Conservation (phyloP, 768 basidiomycete species). For the Suillus paluster region DNA sequence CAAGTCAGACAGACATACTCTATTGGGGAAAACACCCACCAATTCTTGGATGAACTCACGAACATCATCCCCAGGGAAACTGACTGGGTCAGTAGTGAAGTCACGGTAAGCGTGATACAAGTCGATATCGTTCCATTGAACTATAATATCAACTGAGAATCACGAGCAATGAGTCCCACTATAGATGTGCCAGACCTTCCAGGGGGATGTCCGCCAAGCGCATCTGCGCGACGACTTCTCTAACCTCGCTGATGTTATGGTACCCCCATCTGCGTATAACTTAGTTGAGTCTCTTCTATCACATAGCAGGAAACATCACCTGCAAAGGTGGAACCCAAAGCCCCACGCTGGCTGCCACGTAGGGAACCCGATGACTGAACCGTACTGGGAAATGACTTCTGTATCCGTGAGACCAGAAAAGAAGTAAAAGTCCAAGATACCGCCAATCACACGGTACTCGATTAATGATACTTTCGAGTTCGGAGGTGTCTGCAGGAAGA, state of each 20-base stretch:
- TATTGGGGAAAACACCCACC: slow-evolving; percentile 40
- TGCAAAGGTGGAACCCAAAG: slow-evolving; percentile 79
- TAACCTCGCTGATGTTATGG: slow-evolving; percentile 56
- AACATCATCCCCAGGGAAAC: slow-evolving; percentile 60
- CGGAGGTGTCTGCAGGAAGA: slow-evolving; percentile 65
- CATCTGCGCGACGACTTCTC: slow-evolving; percentile 58
- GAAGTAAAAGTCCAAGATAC: slow-evolving; percentile 82
- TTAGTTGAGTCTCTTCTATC: slow-evolving; percentile 9
- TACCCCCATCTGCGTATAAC: slow-evolving; percentile 49
- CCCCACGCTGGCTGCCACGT: slow-evolving; percentile 76
- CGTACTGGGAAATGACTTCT: slow-evolving; percentile 72
- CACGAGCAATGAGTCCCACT: neutral
- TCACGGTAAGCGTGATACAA: slow-evolving; percentile 72
- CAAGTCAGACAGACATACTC: slow-evolving; percentile 8
- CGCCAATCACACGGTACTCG: slow-evolving; percentile 75
- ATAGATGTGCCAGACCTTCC: slow-evolving; percentile 51
- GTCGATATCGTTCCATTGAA: slow-evolving; percentile 83
- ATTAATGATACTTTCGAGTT: slow-evolving; percentile 59
- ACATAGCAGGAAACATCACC: slow-evolving; percentile 36
- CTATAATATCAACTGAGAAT: slow-evolving; percentile 33
- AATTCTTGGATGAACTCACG: slow-evolving; percentile 56
- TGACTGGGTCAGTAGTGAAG: slow-evolving; percentile 69
- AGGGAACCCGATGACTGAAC: slow-evolving; percentile 65
- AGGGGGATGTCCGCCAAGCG: slow-evolving; percentile 74
- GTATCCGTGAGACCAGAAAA: slow-evolving; percentile 57